These are phyloP conservation scores for Puccinia coronata DNA, from an alignment of 1,284 basidiomycete species.

Conservation along the genomic window DNA sequence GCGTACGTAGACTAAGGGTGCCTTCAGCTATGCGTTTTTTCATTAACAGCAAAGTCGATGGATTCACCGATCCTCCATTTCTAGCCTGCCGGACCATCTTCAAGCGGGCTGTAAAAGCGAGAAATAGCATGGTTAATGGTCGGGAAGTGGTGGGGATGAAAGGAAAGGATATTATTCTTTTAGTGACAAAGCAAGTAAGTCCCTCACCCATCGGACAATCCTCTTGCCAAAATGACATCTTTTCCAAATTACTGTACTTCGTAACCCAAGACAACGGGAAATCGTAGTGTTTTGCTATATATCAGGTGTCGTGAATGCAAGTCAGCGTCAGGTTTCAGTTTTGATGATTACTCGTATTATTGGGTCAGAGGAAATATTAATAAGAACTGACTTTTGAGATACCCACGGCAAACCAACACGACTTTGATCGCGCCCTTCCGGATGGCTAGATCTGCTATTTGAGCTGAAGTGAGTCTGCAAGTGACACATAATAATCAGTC, in stretches of 20 bases:
- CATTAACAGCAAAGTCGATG: conserved; percentile 36
- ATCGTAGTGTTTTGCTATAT: conserved; percentile 44
- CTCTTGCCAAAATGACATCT: conserved; percentile 50
- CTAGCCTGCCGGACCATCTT: conserved; percentile 41
- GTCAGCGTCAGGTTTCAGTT: not conserved
- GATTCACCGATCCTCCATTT: conserved; percentile 49
- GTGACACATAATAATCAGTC: not conserved
- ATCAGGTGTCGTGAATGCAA: conserved; percentile 12
- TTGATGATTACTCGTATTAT: not conserved
- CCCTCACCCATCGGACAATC: conserved; percentile 45
- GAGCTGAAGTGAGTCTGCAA: conserved; percentile 42
- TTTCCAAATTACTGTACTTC: conserved; percentile 47
- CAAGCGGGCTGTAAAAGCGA: conserved; percentile 27
- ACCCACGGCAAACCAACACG: conserved; percentile 44
- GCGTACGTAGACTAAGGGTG: conserved; percentile 28
- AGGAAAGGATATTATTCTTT: not conserved
- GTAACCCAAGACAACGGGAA: conserved; percentile 49
- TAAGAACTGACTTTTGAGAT: conserved; percentile 38
- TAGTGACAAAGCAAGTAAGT: not conserved
- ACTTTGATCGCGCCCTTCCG: conserved; percentile 40
- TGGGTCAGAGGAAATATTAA: not conserved
- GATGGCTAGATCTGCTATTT: conserved; percentile 48
- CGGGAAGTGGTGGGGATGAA: not conserved
- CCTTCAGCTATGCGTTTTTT: conserved; percentile 43
- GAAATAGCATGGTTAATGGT: not conserved